Base-by-base conservation (phyloP, 176 grass and related monocot genomes). In the Paspalum vaginatum region DNA sequence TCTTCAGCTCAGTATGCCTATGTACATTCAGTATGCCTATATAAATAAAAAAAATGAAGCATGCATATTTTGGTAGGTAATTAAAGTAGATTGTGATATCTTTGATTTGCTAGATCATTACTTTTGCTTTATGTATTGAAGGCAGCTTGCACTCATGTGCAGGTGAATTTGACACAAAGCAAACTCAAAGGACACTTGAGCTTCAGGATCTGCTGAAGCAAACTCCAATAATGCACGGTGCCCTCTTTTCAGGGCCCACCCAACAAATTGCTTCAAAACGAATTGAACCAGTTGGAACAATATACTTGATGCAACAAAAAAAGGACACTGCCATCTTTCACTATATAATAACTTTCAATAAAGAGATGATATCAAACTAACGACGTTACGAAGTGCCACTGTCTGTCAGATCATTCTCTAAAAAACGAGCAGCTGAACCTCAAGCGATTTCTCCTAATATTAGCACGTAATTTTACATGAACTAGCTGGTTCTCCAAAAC, bases 81-180 rank as follows among this genome's bases (percentile, higher is more conserved):
- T 32, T 32, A 32, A 59, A 12, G 21, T 9, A 59, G 20, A 60
- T 27, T 55, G 20, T 14, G 7, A 65, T 24, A 18, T 72, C 4
- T 64, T 54, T 5, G 14, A 16, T 25, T 41, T 66, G 13, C 13
- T 75, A 49, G 27, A 6, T 76, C 74, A 41, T 61, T 81, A 40
- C 11, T 45, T 73, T 79, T 67, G 25, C 70, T 75, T 68, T 81
- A 51, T 81, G 42, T 74, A 81, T 86, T 86, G 70, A 81, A 68
- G 32, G 32, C 32, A 32, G 77, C 85, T 75, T 87, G 85, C 85
- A 87, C 78, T 87, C 69, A 45, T 86, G 78, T 86, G 85, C 78
- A 86, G 85, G 85, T 87, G 62, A 86, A 75, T 68, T 81, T 87
- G 85, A 76, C 21, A 75, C 77, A 80, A 80, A 53, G 78, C 70